Percentiles rank a stretch among this genome's conserved stretches.
Conservation (phyloP, 129 eudicot genomes). For the Helianthus annuus region DNA sequence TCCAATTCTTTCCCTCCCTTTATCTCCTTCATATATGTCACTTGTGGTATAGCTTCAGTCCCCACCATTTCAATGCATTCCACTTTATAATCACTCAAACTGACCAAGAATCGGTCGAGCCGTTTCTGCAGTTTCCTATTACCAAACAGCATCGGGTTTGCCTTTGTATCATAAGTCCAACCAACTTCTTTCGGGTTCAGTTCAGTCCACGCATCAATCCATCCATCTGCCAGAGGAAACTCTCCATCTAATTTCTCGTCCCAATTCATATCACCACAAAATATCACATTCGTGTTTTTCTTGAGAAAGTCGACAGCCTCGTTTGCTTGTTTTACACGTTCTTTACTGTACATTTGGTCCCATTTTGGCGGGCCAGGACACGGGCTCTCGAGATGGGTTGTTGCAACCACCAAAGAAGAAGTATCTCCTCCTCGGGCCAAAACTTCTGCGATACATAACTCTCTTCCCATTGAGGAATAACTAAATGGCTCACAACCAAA, state of each 20-base stretch:
- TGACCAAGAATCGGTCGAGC: conserved; percentile 33
- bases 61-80: conserved; percentile 66
- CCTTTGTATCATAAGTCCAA: conserved; percentile 84
- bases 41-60: conserved; percentile 61
- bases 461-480: conserved; percentile 72
- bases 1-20: conserved; percentile 56
- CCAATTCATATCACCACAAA: conserved; percentile 94
- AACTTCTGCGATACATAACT: conserved; percentile 66
- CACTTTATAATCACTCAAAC: conserved; percentile 34
- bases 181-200: conserved; percentile 60
- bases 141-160: conserved; percentile 75
- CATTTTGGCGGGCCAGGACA: conserved; percentile 89
- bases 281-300: conserved; percentile 54
- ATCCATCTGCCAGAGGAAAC: conserved; percentile 63
- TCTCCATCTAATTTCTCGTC: conserved; percentile 80
- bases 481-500: conserved; percentile 58
- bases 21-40: conserved; percentile 62
- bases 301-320: conserved; percentile 67
- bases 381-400: conserved; percentile 90
- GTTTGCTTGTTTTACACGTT: conserved; percentile 60
- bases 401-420: conserved; percentile 62
- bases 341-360: conserved; percentile 72
- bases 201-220: conserved; percentile 84
- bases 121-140: conserved; percentile 74
- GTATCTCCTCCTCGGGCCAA: conserved; percentile 29